Percentiles rank a stretch among this genome's conserved stretches.
Conservation (phyloP, 2,329 filamentous ascomycete species). For the Epichloe brachyelytri region DNA sequence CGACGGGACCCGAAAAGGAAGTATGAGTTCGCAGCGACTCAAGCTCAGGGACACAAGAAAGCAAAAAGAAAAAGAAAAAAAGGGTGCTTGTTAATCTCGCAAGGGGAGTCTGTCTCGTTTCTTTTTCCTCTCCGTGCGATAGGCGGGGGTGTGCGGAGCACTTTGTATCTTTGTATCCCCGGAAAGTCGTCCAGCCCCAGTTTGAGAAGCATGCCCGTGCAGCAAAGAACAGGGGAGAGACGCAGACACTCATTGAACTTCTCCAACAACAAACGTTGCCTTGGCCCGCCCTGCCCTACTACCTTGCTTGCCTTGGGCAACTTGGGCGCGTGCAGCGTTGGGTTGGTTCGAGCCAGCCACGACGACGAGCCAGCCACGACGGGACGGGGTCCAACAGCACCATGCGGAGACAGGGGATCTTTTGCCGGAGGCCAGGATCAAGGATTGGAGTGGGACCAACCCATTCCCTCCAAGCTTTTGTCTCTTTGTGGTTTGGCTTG, state of each 20-base stretch:
- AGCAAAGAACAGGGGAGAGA: conserved; percentile 1
- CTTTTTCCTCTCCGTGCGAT: conserved; percentile 7
- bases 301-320: neutral
- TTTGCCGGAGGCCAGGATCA: conserved; percentile 1
- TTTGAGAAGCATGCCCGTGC: neutral
- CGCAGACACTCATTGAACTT: neutral
- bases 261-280: neutral
- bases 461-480: neutral
- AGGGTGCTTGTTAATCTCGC: neutral
- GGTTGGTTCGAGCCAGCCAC: conserved; percentile 4
- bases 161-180: neutral
- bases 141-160: conserved; percentile 5
- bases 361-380: conserved; percentile 1
- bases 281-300: neutral
- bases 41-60: conserved; percentile 1
- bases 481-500: neutral
- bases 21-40: neutral
- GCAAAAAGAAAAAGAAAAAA: neutral
- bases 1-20: neutral
- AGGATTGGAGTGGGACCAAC: neutral
- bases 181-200: neutral
- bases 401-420: neutral
- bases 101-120: conserved; percentile 5
- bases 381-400: neutral
- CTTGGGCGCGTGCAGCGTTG: neutral